A percentile compares a stretch with the other conserved stretches of the same genome.
phyloP scores from a whole-genome alignment of 2,329 filamentous ascomycete species.

The Calonectria crousiana region DNA sequence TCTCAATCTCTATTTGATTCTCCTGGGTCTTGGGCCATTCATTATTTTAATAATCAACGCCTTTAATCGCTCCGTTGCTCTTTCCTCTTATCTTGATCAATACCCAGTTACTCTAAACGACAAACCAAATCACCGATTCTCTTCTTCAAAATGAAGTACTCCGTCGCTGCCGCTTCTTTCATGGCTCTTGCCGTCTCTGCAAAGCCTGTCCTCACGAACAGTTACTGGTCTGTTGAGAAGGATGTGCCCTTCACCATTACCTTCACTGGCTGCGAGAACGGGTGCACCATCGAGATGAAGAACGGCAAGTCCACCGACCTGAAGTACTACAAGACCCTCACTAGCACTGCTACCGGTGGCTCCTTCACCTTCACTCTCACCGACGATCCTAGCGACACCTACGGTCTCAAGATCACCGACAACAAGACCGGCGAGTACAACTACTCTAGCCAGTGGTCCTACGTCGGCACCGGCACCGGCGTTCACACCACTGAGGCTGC shows the following conservation, averaged over 20 bases:
- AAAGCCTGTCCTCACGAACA: constrained; percentile 50
- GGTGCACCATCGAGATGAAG: constrained; percentile 52
- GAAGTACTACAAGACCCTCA: constrained; percentile 46
- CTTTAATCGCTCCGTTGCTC: constrained; percentile 28
- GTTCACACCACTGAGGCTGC: constrained; percentile 14
- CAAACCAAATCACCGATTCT: constrained; percentile 26
- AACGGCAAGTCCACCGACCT: constrained; percentile 46
- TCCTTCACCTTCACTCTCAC: constrained; percentile 47
- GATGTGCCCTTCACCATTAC: constrained; percentile 49
- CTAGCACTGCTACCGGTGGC: constrained; percentile 43
- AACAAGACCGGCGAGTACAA: constrained; percentile 44
- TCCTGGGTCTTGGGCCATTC: too few relatives aligned
- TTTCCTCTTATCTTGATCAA: constrained; percentile 29
- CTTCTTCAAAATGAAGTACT: constrained; percentile 53
- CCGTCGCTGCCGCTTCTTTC: constrained; percentile 46
- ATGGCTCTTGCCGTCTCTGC: constrained; percentile 46
- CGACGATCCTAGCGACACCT: constrained; percentile 45
- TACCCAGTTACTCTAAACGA: constrained; percentile 42
- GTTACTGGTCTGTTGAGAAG: constrained; percentile 42
- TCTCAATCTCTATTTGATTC: too few relatives aligned
- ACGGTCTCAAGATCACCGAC: constrained; percentile 51
- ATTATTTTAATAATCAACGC: constrained; percentile 14
- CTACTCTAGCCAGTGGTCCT: constrained; percentile 49
- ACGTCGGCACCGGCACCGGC: constrained; percentile 39
- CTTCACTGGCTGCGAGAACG: constrained; percentile 46